Conservation (phyloP, 116 monocot species). For the Posidonia oceanica region DNA sequence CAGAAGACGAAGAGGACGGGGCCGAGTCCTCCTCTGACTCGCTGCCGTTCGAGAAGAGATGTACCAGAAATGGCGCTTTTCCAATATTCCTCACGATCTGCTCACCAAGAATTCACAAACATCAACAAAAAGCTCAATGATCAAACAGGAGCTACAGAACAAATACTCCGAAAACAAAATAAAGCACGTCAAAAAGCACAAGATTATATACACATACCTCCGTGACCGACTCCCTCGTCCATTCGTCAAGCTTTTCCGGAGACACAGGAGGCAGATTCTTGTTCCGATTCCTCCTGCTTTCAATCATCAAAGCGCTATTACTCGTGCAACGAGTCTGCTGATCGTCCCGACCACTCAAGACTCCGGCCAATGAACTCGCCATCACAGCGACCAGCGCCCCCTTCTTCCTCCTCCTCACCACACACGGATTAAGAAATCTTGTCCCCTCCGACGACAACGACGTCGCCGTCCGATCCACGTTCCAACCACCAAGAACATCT, state of each 20-base stretch:
- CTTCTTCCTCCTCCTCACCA: neutral
- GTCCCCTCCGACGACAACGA: neutral
- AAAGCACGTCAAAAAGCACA: neutral
- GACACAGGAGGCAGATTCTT: slow-evolving; percentile 9
- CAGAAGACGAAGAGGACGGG: neutral
- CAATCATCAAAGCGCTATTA: neutral
- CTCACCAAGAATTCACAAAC: neutral
- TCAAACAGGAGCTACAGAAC: too few species aligned
- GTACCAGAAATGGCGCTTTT: slow-evolving; percentile 60
- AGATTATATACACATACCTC: slow-evolving; percentile 21
- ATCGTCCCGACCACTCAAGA: neutral
- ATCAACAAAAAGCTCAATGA: neutral
- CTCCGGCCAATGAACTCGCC: neutral
- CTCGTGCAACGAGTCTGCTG: neutral
- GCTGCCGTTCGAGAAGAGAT: slow-evolving; percentile 33
- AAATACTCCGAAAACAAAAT: neutral
- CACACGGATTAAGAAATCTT: neutral
- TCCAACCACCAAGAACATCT: neutral
- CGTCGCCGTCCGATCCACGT: neutral
- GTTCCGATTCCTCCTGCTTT: neutral
- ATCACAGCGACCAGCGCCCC: neutral
- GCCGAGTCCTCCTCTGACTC: neutral
- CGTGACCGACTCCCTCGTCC: slow-evolving; percentile 43
- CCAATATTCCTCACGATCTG: slow-evolving; percentile 76
- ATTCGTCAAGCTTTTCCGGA: slow-evolving; percentile 42